Percentiles rank a stretch among this genome's conserved stretches.
These are phyloP conservation scores for Capronia americana DNA, from an alignment of 2,329 filamentous ascomycete species.

Conservation along the genomic window DNA sequence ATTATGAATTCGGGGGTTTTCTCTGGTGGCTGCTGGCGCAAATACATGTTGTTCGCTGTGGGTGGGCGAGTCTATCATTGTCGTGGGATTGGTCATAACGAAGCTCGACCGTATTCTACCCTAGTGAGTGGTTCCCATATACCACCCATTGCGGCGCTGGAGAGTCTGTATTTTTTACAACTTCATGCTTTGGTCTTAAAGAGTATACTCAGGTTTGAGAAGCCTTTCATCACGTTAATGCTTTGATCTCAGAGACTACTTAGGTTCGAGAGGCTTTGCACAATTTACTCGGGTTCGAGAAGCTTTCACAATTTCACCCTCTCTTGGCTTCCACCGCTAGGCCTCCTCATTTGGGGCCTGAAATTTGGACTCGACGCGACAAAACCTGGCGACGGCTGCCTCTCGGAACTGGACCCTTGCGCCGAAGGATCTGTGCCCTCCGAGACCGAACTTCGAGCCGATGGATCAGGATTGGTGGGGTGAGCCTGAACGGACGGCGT, in stretches of 20 bases:
- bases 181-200: neutral
- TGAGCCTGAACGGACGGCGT: constrained; percentile 32
- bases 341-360: constrained; percentile 31
- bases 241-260: neutral
- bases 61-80: too few relatives aligned
- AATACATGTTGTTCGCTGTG: too few relatives aligned
- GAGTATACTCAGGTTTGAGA: too few relatives aligned
- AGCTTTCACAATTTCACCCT: constrained; percentile 32
- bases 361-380: constrained; percentile 31
- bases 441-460: constrained; percentile 31
- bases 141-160: too few relatives aligned
- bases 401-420: constrained; percentile 25
- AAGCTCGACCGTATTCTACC: too few relatives aligned
- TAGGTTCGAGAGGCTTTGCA: neutral
- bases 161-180: too few relatives aligned
- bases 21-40: too few relatives aligned
- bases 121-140: too few relatives aligned
- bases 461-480: constrained; percentile 15
- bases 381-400: constrained; percentile 23
- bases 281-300: neutral
- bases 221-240: too few relatives aligned
- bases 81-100: too few relatives aligned
- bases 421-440: constrained; percentile 23
- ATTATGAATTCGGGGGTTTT: too few relatives aligned
- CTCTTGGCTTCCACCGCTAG: constrained; percentile 34